phyloP scores from a whole-genome alignment of 306 rosid species.

The Cucurbita ficifolia region DNA sequence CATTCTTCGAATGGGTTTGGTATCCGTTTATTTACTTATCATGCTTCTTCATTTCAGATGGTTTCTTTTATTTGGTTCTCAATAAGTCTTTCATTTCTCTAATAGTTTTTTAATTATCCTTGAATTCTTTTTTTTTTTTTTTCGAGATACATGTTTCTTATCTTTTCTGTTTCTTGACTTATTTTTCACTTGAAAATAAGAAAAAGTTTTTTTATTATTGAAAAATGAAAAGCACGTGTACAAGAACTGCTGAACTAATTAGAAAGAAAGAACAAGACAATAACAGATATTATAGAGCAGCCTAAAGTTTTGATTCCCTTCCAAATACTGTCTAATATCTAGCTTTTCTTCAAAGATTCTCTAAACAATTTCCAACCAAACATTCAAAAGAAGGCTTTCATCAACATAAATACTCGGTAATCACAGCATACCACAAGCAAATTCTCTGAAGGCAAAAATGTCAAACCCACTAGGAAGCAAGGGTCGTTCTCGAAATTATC shows the following conservation, averaged over 20 bases:
- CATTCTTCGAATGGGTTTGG: not conserved
- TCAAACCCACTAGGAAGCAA: not conserved
- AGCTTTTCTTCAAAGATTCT: not conserved
- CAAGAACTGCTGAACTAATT: not conserved
- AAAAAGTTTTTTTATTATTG: not conserved
- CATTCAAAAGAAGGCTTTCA: not conserved
- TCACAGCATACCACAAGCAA: not conserved
- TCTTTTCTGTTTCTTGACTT: not conserved
- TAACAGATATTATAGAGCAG: not conserved
- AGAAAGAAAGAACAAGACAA: not conserved
- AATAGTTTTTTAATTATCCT: not conserved
- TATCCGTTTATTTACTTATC: not conserved
- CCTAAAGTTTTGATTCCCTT: not conserved
- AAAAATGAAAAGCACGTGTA: not conserved
- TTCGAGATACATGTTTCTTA: not conserved
- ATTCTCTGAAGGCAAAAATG: not conserved
- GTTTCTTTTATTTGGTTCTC: not conserved
- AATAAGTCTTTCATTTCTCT: not conserved
- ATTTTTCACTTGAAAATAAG: not conserved
- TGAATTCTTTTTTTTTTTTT: not conserved
- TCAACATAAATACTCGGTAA: not conserved
- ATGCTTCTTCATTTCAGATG: not conserved
- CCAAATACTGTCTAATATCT: not conserved
- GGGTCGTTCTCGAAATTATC: not conserved
- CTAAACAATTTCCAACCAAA: not conserved